phyloP scores from a whole-genome alignment of 441 rosid genomes.

The Adansonia grandidieri region DNA sequence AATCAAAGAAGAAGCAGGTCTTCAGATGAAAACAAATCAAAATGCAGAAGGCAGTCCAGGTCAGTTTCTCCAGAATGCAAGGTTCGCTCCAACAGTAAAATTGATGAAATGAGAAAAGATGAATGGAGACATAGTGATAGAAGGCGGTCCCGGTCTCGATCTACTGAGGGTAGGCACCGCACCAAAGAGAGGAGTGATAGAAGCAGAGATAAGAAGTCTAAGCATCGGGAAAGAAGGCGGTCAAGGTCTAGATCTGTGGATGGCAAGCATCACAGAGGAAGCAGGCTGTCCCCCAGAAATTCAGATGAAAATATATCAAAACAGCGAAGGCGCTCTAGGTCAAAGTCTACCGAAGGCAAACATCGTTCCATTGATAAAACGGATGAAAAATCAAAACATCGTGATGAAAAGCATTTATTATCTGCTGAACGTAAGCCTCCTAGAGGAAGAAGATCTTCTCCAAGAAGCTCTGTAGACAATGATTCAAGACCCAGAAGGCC shows the following conservation, averaged over 20 bases:
- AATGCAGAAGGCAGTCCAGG: conserved; percentile 53
- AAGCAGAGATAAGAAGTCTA: conserved; percentile 57
- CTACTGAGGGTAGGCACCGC: conserved; percentile 54
- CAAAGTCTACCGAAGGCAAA: conserved; percentile 61
- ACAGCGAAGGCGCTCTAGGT: conserved; percentile 54
- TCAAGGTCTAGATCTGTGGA: conserved; percentile 64
- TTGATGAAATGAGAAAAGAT: conserved; percentile 45
- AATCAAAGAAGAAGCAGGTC: conserved; percentile 45
- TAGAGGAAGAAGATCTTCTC: conserved; percentile 48
- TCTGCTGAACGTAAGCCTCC: conserved; percentile 51
- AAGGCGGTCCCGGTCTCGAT: conserved; percentile 63
- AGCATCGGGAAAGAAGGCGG: conserved; percentile 52
- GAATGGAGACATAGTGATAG: conserved; percentile 46
- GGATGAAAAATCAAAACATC: conserved; percentile 56
- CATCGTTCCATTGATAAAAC: conserved; percentile 39
- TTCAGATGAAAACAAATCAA: conserved; percentile 51
- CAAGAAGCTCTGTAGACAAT: conserved; percentile 47
- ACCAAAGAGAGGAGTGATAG: conserved; percentile 45
- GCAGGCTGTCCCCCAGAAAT: conserved; percentile 57
- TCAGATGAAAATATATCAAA: conserved; percentile 54
- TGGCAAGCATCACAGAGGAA: conserved; percentile 42
- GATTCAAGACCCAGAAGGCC: conserved; percentile 44
- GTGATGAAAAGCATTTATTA: conserved; percentile 47
- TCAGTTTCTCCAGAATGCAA: conserved; percentile 49
- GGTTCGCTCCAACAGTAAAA: conserved; percentile 34